Evolutionary conservation across 1,139 yeast genomes (phyloP), one percentile per base, ranked within the genome.

Genomic region (Debaryomyces sp.): DNA sequence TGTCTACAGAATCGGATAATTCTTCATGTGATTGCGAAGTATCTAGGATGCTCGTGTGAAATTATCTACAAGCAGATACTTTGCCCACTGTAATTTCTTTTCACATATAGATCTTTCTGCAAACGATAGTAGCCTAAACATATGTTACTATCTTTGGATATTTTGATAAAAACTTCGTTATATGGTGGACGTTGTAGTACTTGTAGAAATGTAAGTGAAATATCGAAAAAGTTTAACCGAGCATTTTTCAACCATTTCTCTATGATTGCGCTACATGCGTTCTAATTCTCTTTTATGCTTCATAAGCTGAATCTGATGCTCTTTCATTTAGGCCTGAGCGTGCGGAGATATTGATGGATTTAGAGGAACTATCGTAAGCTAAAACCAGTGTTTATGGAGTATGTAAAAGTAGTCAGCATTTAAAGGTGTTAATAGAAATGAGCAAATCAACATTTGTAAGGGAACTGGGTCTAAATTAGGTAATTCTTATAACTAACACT

Each of bases 1-100:
- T 35, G 27, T 35, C 15, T 12, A 10, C 17, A 35, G n/a, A 9
- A 27, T 37, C 41, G 26, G 24, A 24, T 24, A 15, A 12, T n/a
- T 37, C n/a, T 37, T 37, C 41, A 37, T 37, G 41, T 37, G 41
- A 37, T 37, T 23, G 26, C 26, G 12, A 12, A 22, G 24, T 24
- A 12, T 35, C 10, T 7, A 10, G n/a, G 24, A 35, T 6, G 8
- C 15, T 22, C 26, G 15, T 35, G 17, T 35, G 38, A 35, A 35
- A 21, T 10, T 2, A 21, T 6, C 17, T 21, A 22, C 1, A n/a
- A 5, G 6, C 13, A 27, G 6, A 4, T 24, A 27, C 30, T 12
- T 27, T 12, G 30, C 30, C 30, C 29, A 27, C 30, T 27, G n/a
- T n/a, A n/a, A 30, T 13, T 18, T 18, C 8, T 4, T 13, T 30